These are phyloP conservation scores for Tuber microsphaerosporum DNA, from an alignment of 495 filamentous ascomycete species.

Conservation along the genomic window DNA sequence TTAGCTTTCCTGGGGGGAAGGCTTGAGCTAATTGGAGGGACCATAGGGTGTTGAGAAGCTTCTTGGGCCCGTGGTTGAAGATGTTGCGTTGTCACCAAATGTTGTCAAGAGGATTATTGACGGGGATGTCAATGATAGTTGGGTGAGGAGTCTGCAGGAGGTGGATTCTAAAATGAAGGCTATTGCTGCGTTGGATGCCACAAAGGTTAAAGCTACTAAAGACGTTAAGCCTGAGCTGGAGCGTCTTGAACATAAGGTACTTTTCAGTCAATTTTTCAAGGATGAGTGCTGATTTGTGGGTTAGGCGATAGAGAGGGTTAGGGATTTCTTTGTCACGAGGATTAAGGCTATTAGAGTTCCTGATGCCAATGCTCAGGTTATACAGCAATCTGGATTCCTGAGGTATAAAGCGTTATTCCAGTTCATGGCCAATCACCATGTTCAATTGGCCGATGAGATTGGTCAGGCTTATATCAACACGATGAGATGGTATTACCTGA, in stretches of 20 bases:
- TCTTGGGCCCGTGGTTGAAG: constrained; percentile 83
- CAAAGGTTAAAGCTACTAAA: constrained; percentile 62
- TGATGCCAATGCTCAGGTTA: constrained; percentile 90
- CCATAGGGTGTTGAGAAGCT: constrained; percentile 66
- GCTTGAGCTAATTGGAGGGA: constrained; percentile 6
- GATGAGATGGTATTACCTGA: constrained; percentile 96
- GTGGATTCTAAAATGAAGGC: constrained; percentile 68
- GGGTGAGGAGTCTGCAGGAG: constrained; percentile 78
- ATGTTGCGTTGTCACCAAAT: constrained; percentile 75
- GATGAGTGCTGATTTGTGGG: constrained; percentile 19
- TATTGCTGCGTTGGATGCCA: constrained; percentile 58
- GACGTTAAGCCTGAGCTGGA: constrained; percentile 80
- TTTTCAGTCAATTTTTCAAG: background rate
- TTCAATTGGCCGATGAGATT: constrained; percentile 74
- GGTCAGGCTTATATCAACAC: constrained; percentile 93
- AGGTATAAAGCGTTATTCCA: constrained; percentile 77
- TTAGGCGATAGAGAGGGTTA: constrained; percentile 82
- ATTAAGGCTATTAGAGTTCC: constrained; percentile 88
- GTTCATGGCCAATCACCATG: constrained; percentile 73
- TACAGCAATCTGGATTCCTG: constrained; percentile 84
- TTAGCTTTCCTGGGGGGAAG: background rate
- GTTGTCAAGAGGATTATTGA: constrained; percentile 76
- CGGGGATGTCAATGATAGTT: constrained; percentile 80
- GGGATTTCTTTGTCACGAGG: constrained; percentile 87
- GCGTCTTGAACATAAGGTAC: constrained; percentile 72